phyloP scores from a whole-genome alignment of 2,329 filamentous ascomycete species.

The Alternaria metachromatica region DNA sequence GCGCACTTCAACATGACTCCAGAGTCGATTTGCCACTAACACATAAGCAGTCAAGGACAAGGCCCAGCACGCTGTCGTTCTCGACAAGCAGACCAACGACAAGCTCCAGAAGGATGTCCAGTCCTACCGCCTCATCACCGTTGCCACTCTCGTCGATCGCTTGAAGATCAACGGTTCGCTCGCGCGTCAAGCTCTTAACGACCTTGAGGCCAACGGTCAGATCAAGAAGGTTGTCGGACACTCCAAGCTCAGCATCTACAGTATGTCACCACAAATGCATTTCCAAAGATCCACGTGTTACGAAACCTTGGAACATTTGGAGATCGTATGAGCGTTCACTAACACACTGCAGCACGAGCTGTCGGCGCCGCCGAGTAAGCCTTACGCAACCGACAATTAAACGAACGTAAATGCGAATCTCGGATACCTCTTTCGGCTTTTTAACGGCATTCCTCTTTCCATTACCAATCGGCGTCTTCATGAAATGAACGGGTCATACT shows the following conservation, averaged over 20 bases:
- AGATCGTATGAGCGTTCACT: constrained; percentile 11
- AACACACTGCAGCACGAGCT: constrained; percentile 43
- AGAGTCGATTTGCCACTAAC: constrained; percentile 33
- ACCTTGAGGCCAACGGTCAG: constrained; percentile 96
- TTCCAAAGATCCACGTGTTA: background rate
- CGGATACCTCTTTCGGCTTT: constrained; percentile 39
- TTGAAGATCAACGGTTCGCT: constrained; percentile 99
- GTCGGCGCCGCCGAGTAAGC: constrained; percentile 48
- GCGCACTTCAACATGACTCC: constrained; percentile 7
- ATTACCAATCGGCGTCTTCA: constrained; percentile 45
- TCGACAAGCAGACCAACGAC: constrained; percentile 97
- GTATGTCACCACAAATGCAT: constrained; percentile 58
- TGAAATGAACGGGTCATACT: constrained; percentile 40
- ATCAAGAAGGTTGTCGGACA: constrained; percentile 98
- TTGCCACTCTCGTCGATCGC: constrained; percentile 97
- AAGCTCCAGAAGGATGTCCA: constrained; percentile 99
- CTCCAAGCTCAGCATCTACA: constrained; percentile 99
- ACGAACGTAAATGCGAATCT: constrained; percentile 32
- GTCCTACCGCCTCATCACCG: constrained; percentile 99
- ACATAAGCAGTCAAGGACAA: constrained; percentile 93
- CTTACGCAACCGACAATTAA: constrained; percentile 24
- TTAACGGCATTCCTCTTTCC: constrained; percentile 45
- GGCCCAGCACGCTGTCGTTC: constrained; percentile 98
- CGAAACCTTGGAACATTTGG: background rate
- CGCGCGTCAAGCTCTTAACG: constrained; percentile 84